Base-by-base conservation (phyloP, 768 basidiomycete species). In the Termitomyces sp. region DNA sequence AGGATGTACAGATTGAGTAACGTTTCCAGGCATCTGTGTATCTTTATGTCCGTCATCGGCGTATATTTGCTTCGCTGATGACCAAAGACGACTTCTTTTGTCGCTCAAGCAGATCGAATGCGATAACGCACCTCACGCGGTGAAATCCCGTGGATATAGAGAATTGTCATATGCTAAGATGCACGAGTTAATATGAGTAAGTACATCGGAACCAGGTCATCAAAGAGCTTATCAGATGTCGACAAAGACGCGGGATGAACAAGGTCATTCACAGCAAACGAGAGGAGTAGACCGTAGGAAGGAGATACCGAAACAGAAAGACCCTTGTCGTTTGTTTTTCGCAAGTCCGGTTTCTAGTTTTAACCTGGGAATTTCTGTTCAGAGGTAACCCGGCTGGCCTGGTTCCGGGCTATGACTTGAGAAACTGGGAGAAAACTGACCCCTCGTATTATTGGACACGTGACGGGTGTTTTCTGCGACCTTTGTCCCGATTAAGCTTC, bases 51-150 rank as follows among this genome's bases (percentile, higher is more conserved):
- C 51, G 51, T 29, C 3, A 28, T 29, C 1, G 24, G 39, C 51
- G 51, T 52, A 52, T 37, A 55, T 58, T 58, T 57, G 55, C 51
- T 51, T 54, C 9, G 28, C 41, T 42, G 50, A 57, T 57, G 58
- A 62, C 58, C 48, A 57, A 62, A 54, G 42, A 46, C 7, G 51
- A 34, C 56, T 60, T 64, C 52, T 45, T 42, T 26, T 36, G 39
- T 26, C 18, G 13, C 37, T n/a, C 39, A 18, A 26, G 34, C 24
- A 37, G 22, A 54, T 26, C 6, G 34, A 54, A 6, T 33, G 9
- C 15, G 20, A 18, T 28, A n/a, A 29, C 15, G 8, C 20, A 33
- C 41, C 41, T 45, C 41, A 44, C 42, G 42, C 42, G 22, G 24
- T 31, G 5, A 24, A 5, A 44, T 54, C 39, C 24, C 53, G 42